phyloP scores from a whole-genome alignment of 495 filamentous ascomycete genomes.

The Daldinia decipiens region DNA sequence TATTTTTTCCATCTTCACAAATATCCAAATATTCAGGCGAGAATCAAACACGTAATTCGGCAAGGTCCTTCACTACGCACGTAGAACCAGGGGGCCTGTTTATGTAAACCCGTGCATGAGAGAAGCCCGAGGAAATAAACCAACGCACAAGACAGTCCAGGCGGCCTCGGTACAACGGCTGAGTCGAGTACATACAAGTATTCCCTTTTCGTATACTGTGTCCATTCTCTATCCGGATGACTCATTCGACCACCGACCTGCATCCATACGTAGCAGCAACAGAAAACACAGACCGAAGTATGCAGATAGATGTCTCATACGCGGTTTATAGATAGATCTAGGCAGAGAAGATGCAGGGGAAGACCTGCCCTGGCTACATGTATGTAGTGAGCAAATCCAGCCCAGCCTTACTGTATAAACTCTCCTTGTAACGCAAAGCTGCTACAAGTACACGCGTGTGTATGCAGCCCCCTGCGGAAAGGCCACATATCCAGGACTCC shows the following conservation, averaged over 20 bases:
- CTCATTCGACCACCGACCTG: neutral
- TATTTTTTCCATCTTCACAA: neutral
- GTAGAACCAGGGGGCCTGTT: neutral
- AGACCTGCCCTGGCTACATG: neutral
- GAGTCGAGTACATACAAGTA: neutral
- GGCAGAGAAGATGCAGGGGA: conserved; percentile 4
- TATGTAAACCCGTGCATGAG: neutral
- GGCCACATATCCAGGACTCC: conserved; percentile 20
- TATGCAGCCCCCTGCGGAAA: conserved; percentile 3
- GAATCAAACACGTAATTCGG: neutral
- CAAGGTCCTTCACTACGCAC: neutral
- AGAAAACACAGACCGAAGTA: neutral
- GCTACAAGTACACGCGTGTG: conserved; percentile 5
- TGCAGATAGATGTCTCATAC: neutral
- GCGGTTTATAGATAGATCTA: neutral
- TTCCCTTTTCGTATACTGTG: neutral
- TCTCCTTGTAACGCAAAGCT: conserved; percentile 15
- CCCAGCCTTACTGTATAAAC: neutral
- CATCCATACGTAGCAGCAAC: neutral
- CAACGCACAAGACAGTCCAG: neutral
- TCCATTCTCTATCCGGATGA: neutral
- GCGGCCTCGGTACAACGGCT: neutral
- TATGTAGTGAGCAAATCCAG: conserved; percentile 4
- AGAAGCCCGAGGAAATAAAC: neutral
- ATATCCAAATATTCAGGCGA: neutral